These are phyloP conservation scores for Acer campestre DNA, from an alignment of 345 rosid species.

Conservation along the genomic window DNA sequence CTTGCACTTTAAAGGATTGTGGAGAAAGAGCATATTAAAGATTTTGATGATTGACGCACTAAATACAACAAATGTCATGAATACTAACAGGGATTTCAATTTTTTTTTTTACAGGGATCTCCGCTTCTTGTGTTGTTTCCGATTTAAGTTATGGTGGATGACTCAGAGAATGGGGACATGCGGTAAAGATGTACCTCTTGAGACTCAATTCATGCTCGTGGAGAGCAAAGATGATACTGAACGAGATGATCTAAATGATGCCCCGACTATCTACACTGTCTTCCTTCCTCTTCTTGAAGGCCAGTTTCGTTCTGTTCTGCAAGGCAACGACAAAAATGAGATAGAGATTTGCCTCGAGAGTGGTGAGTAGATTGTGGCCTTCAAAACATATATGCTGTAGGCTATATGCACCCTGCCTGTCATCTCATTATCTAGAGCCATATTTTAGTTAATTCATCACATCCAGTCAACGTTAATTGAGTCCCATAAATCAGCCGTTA, in stretches of 20 bases:
- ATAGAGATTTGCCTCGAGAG: slow-evolving; percentile 95
- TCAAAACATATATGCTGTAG: slow-evolving; percentile 24
- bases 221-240: slow-evolving; percentile 73
- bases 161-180: slow-evolving; percentile 95
- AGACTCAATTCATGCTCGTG: slow-evolving; percentile 91
- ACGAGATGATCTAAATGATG: slow-evolving; percentile 51
- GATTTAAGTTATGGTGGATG: slow-evolving; percentile 99
- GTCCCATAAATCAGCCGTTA: slow-evolving; percentile 23
- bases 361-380: slow-evolving; percentile 66
- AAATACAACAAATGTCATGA: slow-evolving; percentile 9
- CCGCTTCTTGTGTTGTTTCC: slow-evolving; percentile 83
- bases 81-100: neutral
- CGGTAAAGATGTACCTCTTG: slow-evolving; percentile 93
- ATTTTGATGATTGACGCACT: neutral
- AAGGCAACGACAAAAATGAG: slow-evolving; percentile 85
- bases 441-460: slow-evolving; percentile 23
- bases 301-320: slow-evolving; percentile 90
- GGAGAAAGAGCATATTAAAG: neutral
- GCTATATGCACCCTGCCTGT: slow-evolving; percentile 15
- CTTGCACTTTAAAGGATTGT: neutral
- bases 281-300: slow-evolving; percentile 97
- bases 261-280: slow-evolving; percentile 71
- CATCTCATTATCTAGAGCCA: slow-evolving; percentile 15
- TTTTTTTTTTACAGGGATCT: slow-evolving; percentile 63
- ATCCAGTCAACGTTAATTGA: slow-evolving; percentile 21